These are phyloP conservation scores for Ascochyta clinopodiicola DNA, from an alignment of 2,329 filamentous ascomycete genomes.

Conservation along the genomic window DNA sequence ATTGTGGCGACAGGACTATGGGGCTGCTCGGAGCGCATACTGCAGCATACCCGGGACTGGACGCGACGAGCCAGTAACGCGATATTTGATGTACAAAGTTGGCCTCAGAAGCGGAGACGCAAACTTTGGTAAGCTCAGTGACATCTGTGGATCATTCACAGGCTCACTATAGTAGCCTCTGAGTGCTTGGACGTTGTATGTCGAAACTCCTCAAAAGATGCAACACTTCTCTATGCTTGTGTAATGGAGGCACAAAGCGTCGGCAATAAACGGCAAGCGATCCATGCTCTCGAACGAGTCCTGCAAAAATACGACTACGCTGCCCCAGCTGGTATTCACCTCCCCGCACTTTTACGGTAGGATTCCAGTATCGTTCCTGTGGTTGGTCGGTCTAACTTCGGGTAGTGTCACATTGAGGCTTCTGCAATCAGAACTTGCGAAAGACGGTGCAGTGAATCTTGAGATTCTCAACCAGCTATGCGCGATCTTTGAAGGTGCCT, in stretches of 20 bases:
- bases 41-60: conserved; percentile 64
- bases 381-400: conserved; percentile 18
- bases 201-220: conserved; percentile 59
- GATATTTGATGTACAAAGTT: conserved; percentile 78
- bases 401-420: conserved; percentile 54
- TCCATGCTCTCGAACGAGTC: conserved; percentile 65
- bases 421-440: conserved; percentile 53
- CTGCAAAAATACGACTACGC: conserved; percentile 62
- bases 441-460: conserved; percentile 33
- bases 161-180: conserved; percentile 54
- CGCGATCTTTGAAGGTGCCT: conserved; percentile 59
- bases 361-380: conserved; percentile 27
- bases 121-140: conserved; percentile 53
- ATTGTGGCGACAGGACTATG: conserved; percentile 63
- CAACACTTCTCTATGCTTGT: conserved; percentile 78
- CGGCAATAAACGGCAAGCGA: conserved; percentile 66
- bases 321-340: conserved; percentile 59
- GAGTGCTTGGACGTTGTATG: conserved; percentile 69
- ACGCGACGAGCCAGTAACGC: conserved; percentile 68
- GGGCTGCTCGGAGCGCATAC: conserved; percentile 63
- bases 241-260: conserved; percentile 75
- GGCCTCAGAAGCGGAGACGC: conserved; percentile 66
- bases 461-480: conserved; percentile 59
- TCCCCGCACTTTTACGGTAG: conserved; percentile 70
- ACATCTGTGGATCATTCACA: not conserved